These are phyloP conservation scores for Yarrowia sp. DNA, from an alignment of 805 yeast species.

Conservation along the genomic window DNA sequence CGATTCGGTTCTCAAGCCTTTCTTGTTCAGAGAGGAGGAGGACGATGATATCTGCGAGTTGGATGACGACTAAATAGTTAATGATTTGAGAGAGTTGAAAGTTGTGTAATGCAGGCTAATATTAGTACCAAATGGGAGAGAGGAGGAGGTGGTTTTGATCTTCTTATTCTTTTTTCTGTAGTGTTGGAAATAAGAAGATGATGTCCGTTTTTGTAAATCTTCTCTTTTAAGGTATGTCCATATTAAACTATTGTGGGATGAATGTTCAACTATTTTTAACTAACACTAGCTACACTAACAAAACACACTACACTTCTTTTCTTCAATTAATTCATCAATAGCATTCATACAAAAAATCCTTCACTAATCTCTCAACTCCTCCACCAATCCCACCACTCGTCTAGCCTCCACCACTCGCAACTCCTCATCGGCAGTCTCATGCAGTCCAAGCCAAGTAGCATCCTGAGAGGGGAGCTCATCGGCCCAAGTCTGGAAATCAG, in stretches of 20 bases:
- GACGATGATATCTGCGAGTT: constrained; percentile 30
- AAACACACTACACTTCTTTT: too few species aligned
- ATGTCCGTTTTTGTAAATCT: neutral
- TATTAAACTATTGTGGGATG: too few species aligned
- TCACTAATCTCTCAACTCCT: constrained; percentile 9
- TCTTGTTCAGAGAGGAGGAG: constrained; percentile 37
- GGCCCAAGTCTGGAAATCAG: neutral
- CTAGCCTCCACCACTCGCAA: neutral
- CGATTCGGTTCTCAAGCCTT: constrained; percentile 39
- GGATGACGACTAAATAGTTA: neutral
- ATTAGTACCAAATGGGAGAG: too few species aligned
- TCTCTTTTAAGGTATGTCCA: too few species aligned
- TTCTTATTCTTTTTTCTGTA: too few species aligned
- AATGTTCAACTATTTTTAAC: too few species aligned
- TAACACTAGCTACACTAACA: neutral
- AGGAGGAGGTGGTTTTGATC: too few species aligned
- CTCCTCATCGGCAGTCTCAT: constrained; percentile 4
- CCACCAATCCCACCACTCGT: constrained; percentile 17
- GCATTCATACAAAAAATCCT: neutral
- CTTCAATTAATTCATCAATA: neutral
- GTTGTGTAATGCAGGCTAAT: too few species aligned
- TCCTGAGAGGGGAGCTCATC: constrained; percentile 7
- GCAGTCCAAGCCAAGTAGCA: constrained; percentile 21
- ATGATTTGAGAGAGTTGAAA: neutral
- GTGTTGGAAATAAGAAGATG: neutral